Evolutionary conservation across 1,139 yeast genomes (phyloP).

Genomic region (Hyphopichia wangnamkhiaoensis): DNA sequence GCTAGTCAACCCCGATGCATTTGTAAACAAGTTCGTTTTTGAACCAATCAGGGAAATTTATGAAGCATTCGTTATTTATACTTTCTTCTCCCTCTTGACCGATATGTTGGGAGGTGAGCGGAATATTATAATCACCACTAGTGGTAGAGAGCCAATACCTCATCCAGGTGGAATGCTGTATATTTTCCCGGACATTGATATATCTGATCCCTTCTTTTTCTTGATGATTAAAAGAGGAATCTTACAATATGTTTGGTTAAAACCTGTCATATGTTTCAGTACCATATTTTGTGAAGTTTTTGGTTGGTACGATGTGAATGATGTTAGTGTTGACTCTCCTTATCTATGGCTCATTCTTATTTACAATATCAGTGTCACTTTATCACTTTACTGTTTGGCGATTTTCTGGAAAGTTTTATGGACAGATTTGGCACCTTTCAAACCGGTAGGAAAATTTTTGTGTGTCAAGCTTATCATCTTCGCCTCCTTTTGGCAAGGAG

Average conservation of each 20-base stretch:
- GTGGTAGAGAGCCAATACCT: slow-evolving; percentile 71
- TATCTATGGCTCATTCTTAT: slow-evolving; percentile 69
- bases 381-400: slow-evolving; percentile 83
- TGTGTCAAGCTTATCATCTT: slow-evolving; percentile 92
- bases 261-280: slow-evolving; percentile 71
- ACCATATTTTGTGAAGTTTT: slow-evolving; percentile 53
- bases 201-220: slow-evolving; percentile 83
- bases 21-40: slow-evolving; percentile 45
- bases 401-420: slow-evolving; percentile 89
- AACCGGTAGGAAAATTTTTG: slow-evolving; percentile 89
- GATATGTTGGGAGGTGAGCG: slow-evolving; percentile 91
- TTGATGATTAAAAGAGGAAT: slow-evolving; percentile 80
- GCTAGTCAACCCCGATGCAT: slow-evolving; percentile 44
- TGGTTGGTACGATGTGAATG: slow-evolving; percentile 53
- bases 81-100: slow-evolving; percentile 82
- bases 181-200: slow-evolving; percentile 63
- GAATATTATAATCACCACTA: slow-evolving; percentile 68
- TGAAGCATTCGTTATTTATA: slow-evolving; percentile 94
- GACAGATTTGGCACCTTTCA: slow-evolving; percentile 71
- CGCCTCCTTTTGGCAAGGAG: slow-evolving; percentile 97
- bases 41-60: slow-evolving; percentile 87
- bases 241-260: slow-evolving; percentile 92
- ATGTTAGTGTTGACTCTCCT: slow-evolving; percentile 48
- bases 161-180: slow-evolving; percentile 66
- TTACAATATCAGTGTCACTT: slow-evolving; percentile 78